Percentiles rank a stretch among this genome's conserved stretches.
Evolutionary conservation across 495 filamentous ascomycete genomes (phyloP).

Genomic region (Trichoderma reesei): DNA sequence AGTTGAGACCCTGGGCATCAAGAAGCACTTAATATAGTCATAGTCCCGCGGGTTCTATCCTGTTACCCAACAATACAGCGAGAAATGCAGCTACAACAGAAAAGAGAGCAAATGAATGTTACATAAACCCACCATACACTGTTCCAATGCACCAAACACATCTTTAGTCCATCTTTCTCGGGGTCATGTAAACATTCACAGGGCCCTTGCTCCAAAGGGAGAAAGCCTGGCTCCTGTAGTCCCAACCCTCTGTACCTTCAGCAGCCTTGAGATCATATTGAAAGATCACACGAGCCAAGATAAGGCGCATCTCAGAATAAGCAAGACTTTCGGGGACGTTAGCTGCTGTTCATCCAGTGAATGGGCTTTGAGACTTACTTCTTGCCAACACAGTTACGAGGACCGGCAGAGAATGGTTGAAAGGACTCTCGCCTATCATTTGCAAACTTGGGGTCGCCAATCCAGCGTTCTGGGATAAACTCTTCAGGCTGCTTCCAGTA

Average conservation of each 20-base stretch:
- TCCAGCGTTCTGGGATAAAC: constrained; percentile 44
- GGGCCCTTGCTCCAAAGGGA: constrained; percentile 26
- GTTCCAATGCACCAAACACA: no score
- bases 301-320: constrained; percentile 32
- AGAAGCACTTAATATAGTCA: no score
- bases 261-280: constrained; percentile 32
- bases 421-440: constrained; percentile 35
- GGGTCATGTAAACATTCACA: constrained; percentile 19
- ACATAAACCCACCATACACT: no score
- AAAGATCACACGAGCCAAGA: constrained; percentile 34
- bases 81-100: no score
- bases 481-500: constrained; percentile 38
- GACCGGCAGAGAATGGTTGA: constrained; percentile 44
- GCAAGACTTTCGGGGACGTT: constrained; percentile 8
- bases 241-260: constrained; percentile 25
- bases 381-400: constrained; percentile 46
- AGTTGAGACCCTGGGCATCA: no score
- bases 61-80: no score
- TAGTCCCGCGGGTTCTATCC: no score
- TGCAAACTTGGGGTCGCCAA: constrained; percentile 26
- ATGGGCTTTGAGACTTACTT: constrained; percentile 34
- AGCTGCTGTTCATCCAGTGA: neutral
- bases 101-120: no score
- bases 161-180: neutral
- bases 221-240: constrained; percentile 20